phyloP scores from a whole-genome alignment of 2,329 filamentous ascomycete genomes.

The Pestalotiopsis sp. region DNA sequence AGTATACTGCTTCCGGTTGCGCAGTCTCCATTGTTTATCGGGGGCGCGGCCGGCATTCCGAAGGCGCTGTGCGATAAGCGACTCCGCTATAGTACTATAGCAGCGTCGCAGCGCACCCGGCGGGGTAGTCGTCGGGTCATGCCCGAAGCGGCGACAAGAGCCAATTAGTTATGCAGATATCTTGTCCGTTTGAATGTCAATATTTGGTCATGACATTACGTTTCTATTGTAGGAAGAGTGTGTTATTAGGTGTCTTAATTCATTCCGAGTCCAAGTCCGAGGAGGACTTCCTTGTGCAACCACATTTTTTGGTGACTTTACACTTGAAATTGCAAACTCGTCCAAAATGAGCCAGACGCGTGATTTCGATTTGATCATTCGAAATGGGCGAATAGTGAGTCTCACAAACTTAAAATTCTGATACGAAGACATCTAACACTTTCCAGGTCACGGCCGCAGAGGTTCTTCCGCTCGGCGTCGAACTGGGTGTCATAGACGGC shows the following conservation, averaged over 20 bases:
- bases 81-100: background rate
- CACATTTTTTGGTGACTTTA: background rate
- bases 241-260: background rate
- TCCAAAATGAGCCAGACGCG: background rate
- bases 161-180: constrained; percentile 7
- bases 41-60: background rate
- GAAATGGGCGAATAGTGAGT: constrained; percentile 28
- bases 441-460: constrained; percentile 48
- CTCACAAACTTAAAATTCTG: background rate
- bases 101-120: constrained; percentile 3
- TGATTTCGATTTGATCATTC: constrained; percentile 18
- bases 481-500: constrained; percentile 49
- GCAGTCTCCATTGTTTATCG: background rate
- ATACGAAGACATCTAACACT: background rate
- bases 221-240: background rate
- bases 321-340: background rate
- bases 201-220: background rate
- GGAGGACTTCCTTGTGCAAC: background rate
- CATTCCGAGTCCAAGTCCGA: background rate
- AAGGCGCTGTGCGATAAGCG: constrained; percentile 1
- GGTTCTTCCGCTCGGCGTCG: constrained; percentile 41
- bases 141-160: background rate
- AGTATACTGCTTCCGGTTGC: background rate
- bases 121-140: constrained; percentile 5
- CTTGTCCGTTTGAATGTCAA: background rate